Evolutionary conservation across 2,329 filamentous ascomycete species (phyloP).

Genomic region (Cladosporium sp.): DNA sequence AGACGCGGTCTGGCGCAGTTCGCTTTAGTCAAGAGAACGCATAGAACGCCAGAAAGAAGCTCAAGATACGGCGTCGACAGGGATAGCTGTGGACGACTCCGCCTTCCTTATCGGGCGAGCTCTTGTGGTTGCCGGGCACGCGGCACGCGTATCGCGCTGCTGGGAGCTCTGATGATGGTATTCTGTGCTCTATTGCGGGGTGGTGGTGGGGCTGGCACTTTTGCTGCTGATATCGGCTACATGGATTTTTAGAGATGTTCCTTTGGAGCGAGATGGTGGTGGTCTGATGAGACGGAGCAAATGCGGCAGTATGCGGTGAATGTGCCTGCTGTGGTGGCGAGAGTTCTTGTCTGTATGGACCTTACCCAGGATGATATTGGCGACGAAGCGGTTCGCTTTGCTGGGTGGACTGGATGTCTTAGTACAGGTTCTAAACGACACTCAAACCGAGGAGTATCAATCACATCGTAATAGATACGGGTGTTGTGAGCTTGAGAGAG

Average conservation of each 20-base stretch:
- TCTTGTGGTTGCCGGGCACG: not conserved
- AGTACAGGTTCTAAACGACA: not conserved
- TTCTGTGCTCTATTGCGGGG: slow-evolving; percentile 1
- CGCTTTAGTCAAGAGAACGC: slow-evolving; percentile 4
- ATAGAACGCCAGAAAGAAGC: not conserved
- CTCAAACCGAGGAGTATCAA: not conserved
- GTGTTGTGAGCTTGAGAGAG: not conserved
- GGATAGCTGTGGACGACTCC: not conserved
- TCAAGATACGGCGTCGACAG: not conserved
- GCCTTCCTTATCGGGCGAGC: slow-evolving; percentile 15
- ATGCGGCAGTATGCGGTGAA: not conserved
- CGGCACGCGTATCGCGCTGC: not conserved
- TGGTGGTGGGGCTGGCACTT: not conserved
- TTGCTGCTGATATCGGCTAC: not conserved
- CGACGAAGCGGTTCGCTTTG: not conserved
- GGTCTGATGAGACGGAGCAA: not conserved
- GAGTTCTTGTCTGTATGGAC: too few relatives aligned
- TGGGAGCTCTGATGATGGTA: slow-evolving; percentile 3
- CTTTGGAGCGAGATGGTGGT: slow-evolving; percentile 11
- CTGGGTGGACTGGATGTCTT: not conserved
- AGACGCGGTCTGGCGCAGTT: not conserved
- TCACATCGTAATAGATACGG: not conserved
- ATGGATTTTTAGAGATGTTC: not conserved
- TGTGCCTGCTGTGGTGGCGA: too few relatives aligned
- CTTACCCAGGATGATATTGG: not conserved